phyloP scores from a whole-genome alignment of 2,329 filamentous ascomycete species.

The Hymenotorrendiella dingleyae region DNA sequence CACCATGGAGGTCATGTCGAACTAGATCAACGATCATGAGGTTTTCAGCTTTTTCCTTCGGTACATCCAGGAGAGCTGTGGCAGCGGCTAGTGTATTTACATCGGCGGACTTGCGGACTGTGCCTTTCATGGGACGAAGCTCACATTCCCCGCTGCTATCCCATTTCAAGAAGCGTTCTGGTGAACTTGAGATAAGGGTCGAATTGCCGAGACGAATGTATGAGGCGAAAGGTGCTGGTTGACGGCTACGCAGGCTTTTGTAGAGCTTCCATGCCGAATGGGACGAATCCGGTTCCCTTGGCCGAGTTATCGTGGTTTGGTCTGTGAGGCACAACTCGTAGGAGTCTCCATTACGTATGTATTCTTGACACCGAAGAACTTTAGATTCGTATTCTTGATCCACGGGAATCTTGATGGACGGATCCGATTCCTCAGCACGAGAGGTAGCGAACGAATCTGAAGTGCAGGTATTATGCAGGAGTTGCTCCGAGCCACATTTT shows the following conservation, averaged over 20 bases:
- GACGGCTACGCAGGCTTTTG: conserved; percentile 23
- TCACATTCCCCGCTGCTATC: conserved; percentile 55
- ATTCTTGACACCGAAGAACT: conserved; percentile 31
- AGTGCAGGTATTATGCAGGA: neutral
- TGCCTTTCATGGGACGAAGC: conserved; percentile 95
- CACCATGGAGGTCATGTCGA: conserved; percentile 85
- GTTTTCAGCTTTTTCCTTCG: conserved; percentile 92
- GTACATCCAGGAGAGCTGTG: conserved; percentile 64
- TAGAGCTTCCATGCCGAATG: conserved; percentile 28
- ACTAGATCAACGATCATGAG: conserved; percentile 97
- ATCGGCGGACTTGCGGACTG: conserved; percentile 68
- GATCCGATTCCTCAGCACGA: neutral
- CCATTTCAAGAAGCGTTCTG: conserved; percentile 81
- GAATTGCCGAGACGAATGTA: conserved; percentile 65
- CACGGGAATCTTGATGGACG: conserved; percentile 20
- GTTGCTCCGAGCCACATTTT: neutral
- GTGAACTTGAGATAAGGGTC: conserved; percentile 76
- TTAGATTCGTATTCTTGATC: conserved; percentile 29
- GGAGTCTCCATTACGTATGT: conserved; percentile 34
- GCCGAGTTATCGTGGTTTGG: conserved; percentile 23
- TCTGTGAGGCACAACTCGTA: conserved; percentile 37
- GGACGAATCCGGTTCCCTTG: neutral
- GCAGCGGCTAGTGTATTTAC: conserved; percentile 67
- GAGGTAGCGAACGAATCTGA: neutral
- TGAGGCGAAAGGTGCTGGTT: conserved; percentile 54